Base-by-base conservation (phyloP, 164 flowering plant genomes). In the Kingdonia uniflora region DNA sequence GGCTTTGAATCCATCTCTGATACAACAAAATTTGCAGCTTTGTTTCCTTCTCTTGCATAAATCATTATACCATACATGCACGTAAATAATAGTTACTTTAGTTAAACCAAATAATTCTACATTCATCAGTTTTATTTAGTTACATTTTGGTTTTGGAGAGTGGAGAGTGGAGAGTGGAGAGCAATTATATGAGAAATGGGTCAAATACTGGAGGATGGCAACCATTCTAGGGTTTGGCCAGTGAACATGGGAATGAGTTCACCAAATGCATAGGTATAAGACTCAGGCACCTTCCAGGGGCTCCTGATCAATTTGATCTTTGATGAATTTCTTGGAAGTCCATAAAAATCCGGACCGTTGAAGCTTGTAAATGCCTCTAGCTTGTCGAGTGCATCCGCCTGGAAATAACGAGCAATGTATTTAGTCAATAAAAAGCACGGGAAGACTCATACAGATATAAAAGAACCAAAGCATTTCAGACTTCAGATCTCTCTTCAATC, bases 311-410 rank as follows among this genome's bases (percentile, higher is more conserved):
- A 44, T 63, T 67, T 86, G 54, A 88, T 77, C 63, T 78, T 84
- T 20, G 90, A 66, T 14, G 72, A 57, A 71, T 89, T 89, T 57
- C 99, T 72, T 14, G 95, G 95, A 50, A 94, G 84, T 7, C 95
- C 92, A 57, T 89, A 94, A 65, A 94, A 94, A 54, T 89, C 99
- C 13, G 99, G 95, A 21, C 99, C 99, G 49, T 94, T 94, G 49
- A 94, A 89, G 77, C 99, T 94, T 8, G 90, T 83, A 69, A 94
- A 94, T n/a, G 95, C 92, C 66, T 94, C 99, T 19, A 94, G 71
- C 62, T 89, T 86, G 75, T 94, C 96, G 55, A 94, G 83, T 43
- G 97, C 99, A 52, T 85, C 85, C 1, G 84, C 95, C 96, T 87
- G 42, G 45, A 59, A 21, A 20, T 6, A 14, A 53, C 1, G 49